These are phyloP conservation scores for Populus hybrid DNA, from an alignment of 441 rosid genomes.

Conservation along the genomic window DNA sequence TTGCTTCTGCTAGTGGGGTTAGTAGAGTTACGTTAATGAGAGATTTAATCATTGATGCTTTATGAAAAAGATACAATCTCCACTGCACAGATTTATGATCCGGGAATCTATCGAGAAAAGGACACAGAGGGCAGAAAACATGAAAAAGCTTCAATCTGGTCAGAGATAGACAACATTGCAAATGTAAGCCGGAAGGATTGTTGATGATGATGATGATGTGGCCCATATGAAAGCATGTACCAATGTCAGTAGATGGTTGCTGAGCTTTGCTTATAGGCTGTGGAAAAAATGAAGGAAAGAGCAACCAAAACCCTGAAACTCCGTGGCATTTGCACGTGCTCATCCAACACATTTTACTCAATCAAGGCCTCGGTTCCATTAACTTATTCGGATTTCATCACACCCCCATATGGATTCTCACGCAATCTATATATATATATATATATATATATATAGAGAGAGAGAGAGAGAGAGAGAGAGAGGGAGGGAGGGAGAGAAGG, in stretches of 20 bases:
- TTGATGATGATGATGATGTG: too few species aligned
- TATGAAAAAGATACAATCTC: neutral
- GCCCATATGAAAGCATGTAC: neutral
- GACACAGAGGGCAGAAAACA: neutral
- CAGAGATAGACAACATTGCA: neutral
- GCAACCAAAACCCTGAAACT: slow-evolving; percentile 34
- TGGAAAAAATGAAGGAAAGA: neutral
- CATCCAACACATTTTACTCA: slow-evolving; percentile 25
- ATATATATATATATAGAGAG: neutral
- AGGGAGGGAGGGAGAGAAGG: neutral
- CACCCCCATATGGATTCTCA: slow-evolving; percentile 36
- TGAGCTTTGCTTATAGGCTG: neutral
- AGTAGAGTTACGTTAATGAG: neutral
- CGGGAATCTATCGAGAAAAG: neutral
- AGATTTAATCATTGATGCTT: neutral
- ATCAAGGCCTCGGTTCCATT: slow-evolving; percentile 32
- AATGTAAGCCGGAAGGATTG: neutral
- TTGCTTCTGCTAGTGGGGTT: neutral
- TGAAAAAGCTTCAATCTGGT: neutral
- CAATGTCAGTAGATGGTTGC: neutral
- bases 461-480: too few species aligned
- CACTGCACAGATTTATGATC: neutral
- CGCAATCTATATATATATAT: slow-evolving; percentile 27
- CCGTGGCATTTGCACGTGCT: slow-evolving; percentile 40
- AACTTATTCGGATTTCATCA: slow-evolving; percentile 12